These are phyloP conservation scores for Henckelia pumila DNA, from an alignment of 257 asterid species.

Conservation along the genomic window DNA sequence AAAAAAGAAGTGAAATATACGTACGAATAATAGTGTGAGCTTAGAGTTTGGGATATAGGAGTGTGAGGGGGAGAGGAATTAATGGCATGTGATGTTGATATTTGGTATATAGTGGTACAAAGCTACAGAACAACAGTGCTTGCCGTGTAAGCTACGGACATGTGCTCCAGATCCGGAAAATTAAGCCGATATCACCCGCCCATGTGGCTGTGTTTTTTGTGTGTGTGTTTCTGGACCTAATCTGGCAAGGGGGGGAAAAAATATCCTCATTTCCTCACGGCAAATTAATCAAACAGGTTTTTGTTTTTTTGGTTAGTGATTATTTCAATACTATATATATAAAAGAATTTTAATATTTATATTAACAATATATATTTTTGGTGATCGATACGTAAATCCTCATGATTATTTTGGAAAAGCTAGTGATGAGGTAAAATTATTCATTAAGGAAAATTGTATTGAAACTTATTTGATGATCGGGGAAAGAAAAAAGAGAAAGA, in stretches of 20 bases:
- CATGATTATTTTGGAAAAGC: neutral
- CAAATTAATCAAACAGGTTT: no score
- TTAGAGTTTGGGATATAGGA: slow-evolving; percentile 12
- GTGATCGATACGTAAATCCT: no score
- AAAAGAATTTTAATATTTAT: no score
- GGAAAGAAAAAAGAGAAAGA: neutral
- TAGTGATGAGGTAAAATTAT: neutral
- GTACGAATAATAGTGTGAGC: neutral
- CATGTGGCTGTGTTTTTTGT: slow-evolving; percentile 26
- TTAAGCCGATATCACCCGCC: slow-evolving; percentile 24
- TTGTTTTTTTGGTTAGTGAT: no score
- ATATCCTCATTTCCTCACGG: no score
- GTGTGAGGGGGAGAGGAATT: slow-evolving; percentile 4
- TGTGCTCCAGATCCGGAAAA: slow-evolving; percentile 29
- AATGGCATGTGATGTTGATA: neutral
- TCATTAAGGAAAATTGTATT: no score
- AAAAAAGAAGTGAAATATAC: neutral
- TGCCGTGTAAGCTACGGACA: slow-evolving; percentile 51
- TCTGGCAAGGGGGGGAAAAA: neutral
- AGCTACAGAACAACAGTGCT: slow-evolving; percentile 28
- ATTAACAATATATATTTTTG: no score
- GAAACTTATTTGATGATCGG: neutral
- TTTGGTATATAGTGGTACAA: neutral
- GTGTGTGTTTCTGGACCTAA: neutral
- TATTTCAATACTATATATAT: no score